Conservation (phyloP, 805 yeast species). For the Ogataea naganishii region DNA sequence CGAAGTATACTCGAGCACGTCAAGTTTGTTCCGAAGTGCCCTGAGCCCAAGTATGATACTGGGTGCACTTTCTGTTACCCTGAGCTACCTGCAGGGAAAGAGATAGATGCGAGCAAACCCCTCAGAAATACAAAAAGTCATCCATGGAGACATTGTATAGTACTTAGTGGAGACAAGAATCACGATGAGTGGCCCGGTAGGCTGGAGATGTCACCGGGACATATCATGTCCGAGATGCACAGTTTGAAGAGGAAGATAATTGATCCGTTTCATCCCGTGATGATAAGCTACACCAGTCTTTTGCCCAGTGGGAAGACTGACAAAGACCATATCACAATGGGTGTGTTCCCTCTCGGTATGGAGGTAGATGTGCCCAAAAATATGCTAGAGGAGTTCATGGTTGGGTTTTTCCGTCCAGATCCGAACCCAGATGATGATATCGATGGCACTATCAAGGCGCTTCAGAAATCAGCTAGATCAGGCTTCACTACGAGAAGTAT, state of each 20-base stretch:
- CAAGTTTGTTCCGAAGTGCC: slow-evolving; percentile 29
- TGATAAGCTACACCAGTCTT: slow-evolving; percentile 38
- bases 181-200: slow-evolving; percentile 37
- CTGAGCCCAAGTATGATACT: slow-evolving; percentile 42
- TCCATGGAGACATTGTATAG: slow-evolving; percentile 48
- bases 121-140: slow-evolving; percentile 39
- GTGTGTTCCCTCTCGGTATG: slow-evolving; percentile 47
- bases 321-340: slow-evolving; percentile 17
- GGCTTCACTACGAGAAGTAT: slow-evolving; percentile 7
- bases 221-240: slow-evolving; percentile 33
- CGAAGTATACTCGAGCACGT: too few relatives aligned
- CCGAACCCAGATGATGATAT: slow-evolving; percentile 10
- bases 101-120: slow-evolving; percentile 28
- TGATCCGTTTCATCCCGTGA: slow-evolving; percentile 39
- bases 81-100: slow-evolving; percentile 33
- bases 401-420: slow-evolving; percentile 30
- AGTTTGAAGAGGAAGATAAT: slow-evolving; percentile 22
- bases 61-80: slow-evolving; percentile 56
- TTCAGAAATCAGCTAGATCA: slow-evolving; percentile 8
- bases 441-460: slow-evolving; percentile 1
- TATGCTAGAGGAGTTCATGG: slow-evolving; percentile 27
- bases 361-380: slow-evolving; percentile 26
- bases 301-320: slow-evolving; percentile 1
- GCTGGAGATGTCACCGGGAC: slow-evolving; percentile 39
- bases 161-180: slow-evolving; percentile 34